Evolutionary conservation across 768 basidiomycete genomes (phyloP).

Genomic region (Rhizopogon roseolus): DNA sequence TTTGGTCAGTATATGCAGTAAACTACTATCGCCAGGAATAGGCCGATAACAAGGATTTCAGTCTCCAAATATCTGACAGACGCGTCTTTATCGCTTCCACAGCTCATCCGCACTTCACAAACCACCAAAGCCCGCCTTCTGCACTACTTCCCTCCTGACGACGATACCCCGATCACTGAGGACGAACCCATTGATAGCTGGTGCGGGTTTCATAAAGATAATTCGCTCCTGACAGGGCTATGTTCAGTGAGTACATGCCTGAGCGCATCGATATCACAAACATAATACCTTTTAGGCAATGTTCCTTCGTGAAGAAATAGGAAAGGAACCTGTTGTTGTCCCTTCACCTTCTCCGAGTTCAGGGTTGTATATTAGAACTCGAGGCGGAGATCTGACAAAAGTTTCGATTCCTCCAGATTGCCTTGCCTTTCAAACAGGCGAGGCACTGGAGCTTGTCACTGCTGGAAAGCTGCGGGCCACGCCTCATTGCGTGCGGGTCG

Average conservation of each 20-base stretch:
- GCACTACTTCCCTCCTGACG: slow-evolving; percentile 87
- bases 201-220: slow-evolving; percentile 96
- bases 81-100: slow-evolving; percentile 57
- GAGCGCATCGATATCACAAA: not conserved
- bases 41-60: slow-evolving; percentile 20
- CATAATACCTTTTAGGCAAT: slow-evolving; percentile 53
- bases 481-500: slow-evolving; percentile 89
- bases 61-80: slow-evolving; percentile 65
- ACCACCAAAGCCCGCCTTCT: slow-evolving; percentile 89
- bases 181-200: slow-evolving; percentile 78
- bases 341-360: slow-evolving; percentile 69
- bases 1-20: slow-evolving; percentile 56
- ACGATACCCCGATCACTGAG: slow-evolving; percentile 33
- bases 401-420: slow-evolving; percentile 83
- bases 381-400: slow-evolving; percentile 73
- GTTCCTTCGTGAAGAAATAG: slow-evolving; percentile 57
- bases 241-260: slow-evolving; percentile 58
- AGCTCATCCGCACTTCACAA: slow-evolving; percentile 70
- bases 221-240: slow-evolving; percentile 86
- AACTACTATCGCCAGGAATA: not conserved
- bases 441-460: slow-evolving; percentile 90
- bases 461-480: slow-evolving; percentile 79
- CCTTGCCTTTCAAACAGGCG: slow-evolving; percentile 95
- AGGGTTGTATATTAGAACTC: slow-evolving; percentile 88
- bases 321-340: slow-evolving; percentile 41